Base-by-base conservation (phyloP, 1,284 basidiomycete species). In the Kalmanozyma brasiliensis region DNA sequence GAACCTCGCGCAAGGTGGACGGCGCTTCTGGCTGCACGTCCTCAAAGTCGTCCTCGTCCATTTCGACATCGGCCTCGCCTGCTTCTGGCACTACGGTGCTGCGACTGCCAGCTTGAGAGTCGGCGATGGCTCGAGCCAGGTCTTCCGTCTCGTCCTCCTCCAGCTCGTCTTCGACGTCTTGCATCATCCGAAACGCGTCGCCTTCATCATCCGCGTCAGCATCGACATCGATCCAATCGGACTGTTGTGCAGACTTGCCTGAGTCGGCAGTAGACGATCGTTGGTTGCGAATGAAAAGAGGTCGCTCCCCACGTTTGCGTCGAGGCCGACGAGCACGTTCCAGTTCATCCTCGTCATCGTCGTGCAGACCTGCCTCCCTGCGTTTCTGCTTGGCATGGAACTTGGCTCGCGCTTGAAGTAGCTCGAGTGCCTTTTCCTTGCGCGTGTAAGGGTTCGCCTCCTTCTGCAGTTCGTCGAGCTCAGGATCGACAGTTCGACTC, bases 81-180 rank as follows among this genome's bases (percentile, higher is more conserved):
- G 30, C 11, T 14, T n/a, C 29, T 17, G 26, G n/a, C n/a, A n/a
- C n/a, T n/a, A n/a, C n/a, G n/a, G n/a, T n/a, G n/a, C n/a, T n/a
- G n/a, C n/a, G n/a, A n/a, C 29, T 35, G 3, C 38, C 38, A 38
- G 51, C 38, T 38, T 61, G 60, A 35, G 72, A 74, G 16, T 65
- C 61, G 16, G 63, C 57, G 24, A 78, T 64, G 11, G 76, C 76
- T 13, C 59, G 46, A 22, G 71, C 63, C 3, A 78, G 51, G 37
- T 78, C 74, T 32, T 75, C 68, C 16, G 72, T 63, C 43, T 78
- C 76, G 22, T 76, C 74, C 38, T 59, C 48, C 14, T 69, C 63
- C n/a, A 74, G 30, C 40, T 52, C 51, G 23, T 73, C 56, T n/a
- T 61, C 49, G 8, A 32, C 49, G 22, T 47, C 19, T n/a, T 56